These are phyloP conservation scores for Cardiospermum halicacabum DNA, from an alignment of 345 rosid species.

Conservation along the genomic window DNA sequence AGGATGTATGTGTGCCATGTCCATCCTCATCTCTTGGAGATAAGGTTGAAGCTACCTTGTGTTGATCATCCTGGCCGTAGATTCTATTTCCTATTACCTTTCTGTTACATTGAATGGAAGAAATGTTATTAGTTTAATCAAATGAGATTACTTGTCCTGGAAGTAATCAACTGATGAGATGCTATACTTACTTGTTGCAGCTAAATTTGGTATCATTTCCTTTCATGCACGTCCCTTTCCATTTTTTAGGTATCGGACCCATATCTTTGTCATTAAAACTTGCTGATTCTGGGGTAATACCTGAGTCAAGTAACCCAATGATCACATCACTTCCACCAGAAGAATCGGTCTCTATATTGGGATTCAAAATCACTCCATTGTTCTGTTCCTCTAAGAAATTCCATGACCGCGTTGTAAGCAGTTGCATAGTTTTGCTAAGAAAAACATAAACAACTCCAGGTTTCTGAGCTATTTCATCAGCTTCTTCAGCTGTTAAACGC, in stretches of 20 bases:
- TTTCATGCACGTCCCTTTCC: slow-evolving; percentile 69
- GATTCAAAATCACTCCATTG: slow-evolving; percentile 36
- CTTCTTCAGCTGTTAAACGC: slow-evolving; percentile 64
- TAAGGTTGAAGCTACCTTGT: too few relatives aligned
- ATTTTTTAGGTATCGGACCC: slow-evolving; percentile 51
- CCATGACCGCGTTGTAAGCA: slow-evolving; percentile 95
- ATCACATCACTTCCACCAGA: slow-evolving; percentile 39
- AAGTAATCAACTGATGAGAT: too few relatives aligned
- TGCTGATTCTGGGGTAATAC: slow-evolving; percentile 86
- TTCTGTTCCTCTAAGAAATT: slow-evolving; percentile 76
- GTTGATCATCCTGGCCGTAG: too few relatives aligned
- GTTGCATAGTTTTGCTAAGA: slow-evolving; percentile 52
- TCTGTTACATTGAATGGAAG: too few relatives aligned
- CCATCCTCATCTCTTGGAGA: too few relatives aligned
- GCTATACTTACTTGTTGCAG: too few relatives aligned
- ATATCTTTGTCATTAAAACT: slow-evolving; percentile 66
- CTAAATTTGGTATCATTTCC: slow-evolving; percentile 42
- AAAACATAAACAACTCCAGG: slow-evolving; percentile 70
- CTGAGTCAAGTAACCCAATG: slow-evolving; percentile 78
- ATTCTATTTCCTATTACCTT: too few relatives aligned
- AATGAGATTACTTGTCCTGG: too few relatives aligned
- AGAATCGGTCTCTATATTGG: slow-evolving; percentile 28
- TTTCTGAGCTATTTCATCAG: slow-evolving; percentile 40
- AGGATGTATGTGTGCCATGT: too few relatives aligned
- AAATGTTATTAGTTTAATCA: too few relatives aligned